These are phyloP conservation scores for Xylaria multiplex DNA, from an alignment of 2,329 filamentous ascomycete genomes.

Conservation along the genomic window DNA sequence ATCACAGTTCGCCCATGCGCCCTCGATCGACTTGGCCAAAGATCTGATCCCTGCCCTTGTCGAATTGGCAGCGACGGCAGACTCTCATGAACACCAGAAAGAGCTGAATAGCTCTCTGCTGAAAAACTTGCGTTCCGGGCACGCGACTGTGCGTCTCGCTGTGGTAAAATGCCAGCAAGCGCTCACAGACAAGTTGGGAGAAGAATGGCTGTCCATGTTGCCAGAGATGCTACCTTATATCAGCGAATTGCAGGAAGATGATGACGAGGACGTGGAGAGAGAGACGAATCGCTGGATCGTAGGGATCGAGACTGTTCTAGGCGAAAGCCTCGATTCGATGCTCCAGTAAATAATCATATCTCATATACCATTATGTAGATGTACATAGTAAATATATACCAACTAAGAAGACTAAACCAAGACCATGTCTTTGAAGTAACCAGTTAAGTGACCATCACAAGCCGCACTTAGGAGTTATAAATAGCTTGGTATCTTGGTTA, in stretches of 20 bases:
- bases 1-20: conserved; percentile 68
- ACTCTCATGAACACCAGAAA: conserved; percentile 90
- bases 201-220: conserved; percentile 91
- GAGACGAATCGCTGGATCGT: conserved; percentile 92
- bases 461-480: not conserved
- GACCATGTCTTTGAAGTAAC: not conserved
- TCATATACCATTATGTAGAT: not conserved
- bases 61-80: conserved; percentile 80
- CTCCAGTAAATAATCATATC: conserved; percentile 68
- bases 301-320: conserved; percentile 87
- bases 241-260: conserved; percentile 94
- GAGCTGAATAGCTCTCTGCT: conserved; percentile 83
- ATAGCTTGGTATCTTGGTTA: no score
- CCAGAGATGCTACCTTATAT: conserved; percentile 98
- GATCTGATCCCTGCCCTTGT: conserved; percentile 79
- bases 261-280: conserved; percentile 90
- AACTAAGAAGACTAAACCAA: not conserved
- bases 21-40: conserved; percentile 53
- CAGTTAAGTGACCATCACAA: not conserved
- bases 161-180: conserved; percentile 84
- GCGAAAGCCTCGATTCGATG: conserved; percentile 93
- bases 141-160: conserved; percentile 77
- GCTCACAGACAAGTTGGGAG: conserved; percentile 81
- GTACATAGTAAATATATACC: conserved; percentile 8
- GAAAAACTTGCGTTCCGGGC: conserved; percentile 78